These are phyloP conservation scores for Aaosphaeria arxii DNA, from an alignment of 2,329 filamentous ascomycete species.

Conservation along the genomic window DNA sequence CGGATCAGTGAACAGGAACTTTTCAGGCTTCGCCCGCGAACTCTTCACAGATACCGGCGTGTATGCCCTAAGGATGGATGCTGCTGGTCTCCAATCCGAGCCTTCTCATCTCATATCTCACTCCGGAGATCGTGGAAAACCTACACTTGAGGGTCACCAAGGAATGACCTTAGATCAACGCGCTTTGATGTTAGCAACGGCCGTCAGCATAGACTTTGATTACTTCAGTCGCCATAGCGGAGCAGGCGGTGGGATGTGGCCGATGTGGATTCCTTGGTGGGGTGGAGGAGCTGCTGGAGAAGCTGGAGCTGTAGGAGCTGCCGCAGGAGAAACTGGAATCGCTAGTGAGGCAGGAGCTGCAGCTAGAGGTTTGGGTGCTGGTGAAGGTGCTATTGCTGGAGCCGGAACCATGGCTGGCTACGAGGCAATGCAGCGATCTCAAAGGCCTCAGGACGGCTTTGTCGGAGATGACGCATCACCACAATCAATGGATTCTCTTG, in stretches of 20 bases:
- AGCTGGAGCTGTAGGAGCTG: slow-evolving; percentile 38
- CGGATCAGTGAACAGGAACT: slow-evolving; percentile 63
- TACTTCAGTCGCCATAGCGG: slow-evolving; percentile 63
- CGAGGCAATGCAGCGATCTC: slow-evolving; percentile 59
- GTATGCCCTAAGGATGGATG: slow-evolving; percentile 64
- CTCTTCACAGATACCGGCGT: slow-evolving; percentile 66
- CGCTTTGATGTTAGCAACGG: slow-evolving; percentile 64
- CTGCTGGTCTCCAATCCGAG: slow-evolving; percentile 45
- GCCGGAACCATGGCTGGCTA: slow-evolving; percentile 62
- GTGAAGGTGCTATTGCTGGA: slow-evolving; percentile 47
- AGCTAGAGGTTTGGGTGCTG: slow-evolving; percentile 35
- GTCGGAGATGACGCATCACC: neutral
- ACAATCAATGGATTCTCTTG: slow-evolving; percentile 22
- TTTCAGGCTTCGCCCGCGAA: slow-evolving; percentile 60
- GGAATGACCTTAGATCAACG: slow-evolving; percentile 65
- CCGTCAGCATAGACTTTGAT: slow-evolving; percentile 64
- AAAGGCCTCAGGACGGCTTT: slow-evolving; percentile 22
- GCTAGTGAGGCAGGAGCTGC: slow-evolving; percentile 40
- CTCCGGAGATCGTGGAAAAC: slow-evolving; percentile 23
- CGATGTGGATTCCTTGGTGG: slow-evolving; percentile 53
- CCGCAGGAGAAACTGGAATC: slow-evolving; percentile 33
- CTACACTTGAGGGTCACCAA: slow-evolving; percentile 19
- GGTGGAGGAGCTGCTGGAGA: slow-evolving; percentile 19
- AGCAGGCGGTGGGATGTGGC: slow-evolving; percentile 36
- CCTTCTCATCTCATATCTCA: slow-evolving; percentile 39